Conservation (phyloP, 2,329 filamentous ascomycete genomes). For the Aspergillus quadrilineatus region DNA sequence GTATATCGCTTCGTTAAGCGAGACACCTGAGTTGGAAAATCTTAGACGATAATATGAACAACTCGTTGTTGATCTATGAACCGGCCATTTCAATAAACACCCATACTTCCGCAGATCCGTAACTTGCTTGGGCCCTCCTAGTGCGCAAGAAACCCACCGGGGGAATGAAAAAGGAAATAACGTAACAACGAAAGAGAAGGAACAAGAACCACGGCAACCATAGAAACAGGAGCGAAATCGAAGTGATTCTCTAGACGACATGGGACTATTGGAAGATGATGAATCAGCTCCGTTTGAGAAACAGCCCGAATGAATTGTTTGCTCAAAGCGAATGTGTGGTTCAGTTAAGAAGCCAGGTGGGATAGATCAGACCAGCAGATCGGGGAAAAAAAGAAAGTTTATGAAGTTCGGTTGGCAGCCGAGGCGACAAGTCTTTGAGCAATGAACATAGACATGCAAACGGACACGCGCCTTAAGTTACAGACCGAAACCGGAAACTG, state of each 20-base stretch:
- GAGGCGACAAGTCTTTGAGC: slow-evolving; percentile 4
- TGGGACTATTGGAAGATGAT: not conserved
- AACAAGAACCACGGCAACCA: slow-evolving; percentile 5
- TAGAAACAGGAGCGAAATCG: slow-evolving; percentile 1
- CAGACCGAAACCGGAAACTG: not conserved
- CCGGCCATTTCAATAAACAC: slow-evolving; percentile 20
- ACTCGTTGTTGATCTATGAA: slow-evolving; percentile 23
- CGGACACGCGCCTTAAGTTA: not conserved
- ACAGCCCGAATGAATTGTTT: slow-evolving; percentile 8
- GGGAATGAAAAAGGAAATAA: slow-evolving; percentile 7
- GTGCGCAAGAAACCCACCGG: slow-evolving; percentile 12
- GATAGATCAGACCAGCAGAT: slow-evolving; percentile 27
- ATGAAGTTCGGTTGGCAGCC: slow-evolving; percentile 2
- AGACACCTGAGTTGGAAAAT: not conserved
- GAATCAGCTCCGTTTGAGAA: slow-evolving; percentile 3
- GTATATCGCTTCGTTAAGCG: no score
- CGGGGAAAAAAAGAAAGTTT: slow-evolving; percentile 13
- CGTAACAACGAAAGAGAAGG: not conserved
- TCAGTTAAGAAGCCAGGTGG: slow-evolving; percentile 3
- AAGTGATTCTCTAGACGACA: slow-evolving; percentile 16
- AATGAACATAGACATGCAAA: not conserved
- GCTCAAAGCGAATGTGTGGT: slow-evolving; percentile 1
- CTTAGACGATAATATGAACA: slow-evolving; percentile 10
- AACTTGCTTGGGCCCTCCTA: slow-evolving; percentile 11
- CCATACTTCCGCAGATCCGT: slow-evolving; percentile 7